Evolutionary conservation across 164 flowering plant genomes (phyloP).

Genomic region (Protea cynaroides): DNA sequence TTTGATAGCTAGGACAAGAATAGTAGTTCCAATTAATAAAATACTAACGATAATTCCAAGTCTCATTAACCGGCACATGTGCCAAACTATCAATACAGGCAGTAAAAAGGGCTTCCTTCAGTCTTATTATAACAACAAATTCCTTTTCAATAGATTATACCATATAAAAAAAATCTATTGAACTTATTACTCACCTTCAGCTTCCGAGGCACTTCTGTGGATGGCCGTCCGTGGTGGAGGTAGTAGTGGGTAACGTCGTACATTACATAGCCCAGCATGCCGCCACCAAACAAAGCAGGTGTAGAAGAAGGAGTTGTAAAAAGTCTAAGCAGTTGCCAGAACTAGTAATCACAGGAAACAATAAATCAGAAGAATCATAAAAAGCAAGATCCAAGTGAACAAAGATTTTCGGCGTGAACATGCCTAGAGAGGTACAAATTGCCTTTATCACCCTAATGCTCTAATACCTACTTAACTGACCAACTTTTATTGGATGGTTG

Average conservation of each 20-base stretch:
- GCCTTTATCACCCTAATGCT: too few species aligned
- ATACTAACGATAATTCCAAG: too few species aligned
- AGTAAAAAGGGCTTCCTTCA: too few species aligned
- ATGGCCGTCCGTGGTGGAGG: constrained; percentile 89
- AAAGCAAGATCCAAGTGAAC: too few species aligned
- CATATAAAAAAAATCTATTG: background rate
- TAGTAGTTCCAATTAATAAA: too few species aligned
- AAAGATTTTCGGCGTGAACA: too few species aligned
- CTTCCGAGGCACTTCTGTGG: constrained; percentile 34
- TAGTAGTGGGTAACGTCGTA: constrained; percentile 91
- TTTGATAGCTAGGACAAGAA: too few species aligned
- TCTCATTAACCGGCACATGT: too few species aligned
- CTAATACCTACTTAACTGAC: too few species aligned
- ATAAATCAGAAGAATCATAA: constrained; percentile 2
- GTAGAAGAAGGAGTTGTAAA: constrained; percentile 55
- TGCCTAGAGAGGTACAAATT: too few species aligned
- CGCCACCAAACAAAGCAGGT: constrained; percentile 88
- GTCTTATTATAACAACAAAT: background rate
- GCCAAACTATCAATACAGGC: too few species aligned
- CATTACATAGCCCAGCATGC: constrained; percentile 80
- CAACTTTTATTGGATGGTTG: too few species aligned
- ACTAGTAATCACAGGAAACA: constrained; percentile 30
- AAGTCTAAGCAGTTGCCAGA: constrained; percentile 64
- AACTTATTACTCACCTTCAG: constrained; percentile 56
- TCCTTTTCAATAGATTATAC: background rate